A percentile compares a stretch with the other conserved stretches of the same genome.
These are phyloP conservation scores for Vitis riparia DNA, from an alignment of 164 flowering plant genomes.

Conservation along the genomic window DNA sequence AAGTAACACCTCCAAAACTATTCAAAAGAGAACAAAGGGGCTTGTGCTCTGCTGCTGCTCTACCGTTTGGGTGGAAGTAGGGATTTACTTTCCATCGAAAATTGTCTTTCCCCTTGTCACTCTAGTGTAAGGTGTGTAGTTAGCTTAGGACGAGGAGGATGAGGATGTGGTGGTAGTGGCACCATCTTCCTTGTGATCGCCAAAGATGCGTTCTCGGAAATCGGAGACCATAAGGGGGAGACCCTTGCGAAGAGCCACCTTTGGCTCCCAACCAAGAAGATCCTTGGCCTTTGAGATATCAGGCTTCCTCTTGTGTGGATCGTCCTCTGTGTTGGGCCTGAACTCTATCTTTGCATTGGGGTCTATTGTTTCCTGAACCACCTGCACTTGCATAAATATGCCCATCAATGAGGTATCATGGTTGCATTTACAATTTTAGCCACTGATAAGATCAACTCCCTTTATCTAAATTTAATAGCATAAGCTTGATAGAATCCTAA, in stretches of 20 bases:
- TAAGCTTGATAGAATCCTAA: too few species aligned
- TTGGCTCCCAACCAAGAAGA: slow-evolving; percentile 86
- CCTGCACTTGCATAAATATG: slow-evolving; percentile 39
- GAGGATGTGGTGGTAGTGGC: slow-evolving; percentile 8
- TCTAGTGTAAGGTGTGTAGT: background rate
- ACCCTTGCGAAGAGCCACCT: slow-evolving; percentile 78
- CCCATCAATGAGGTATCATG: too few species aligned
- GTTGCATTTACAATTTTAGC: too few species aligned
- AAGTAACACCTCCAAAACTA: slow-evolving; percentile 6
- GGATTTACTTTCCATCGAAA: background rate
- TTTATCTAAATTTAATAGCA: too few species aligned
- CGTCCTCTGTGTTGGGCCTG: slow-evolving; percentile 89
- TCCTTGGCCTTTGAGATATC: slow-evolving; percentile 89
- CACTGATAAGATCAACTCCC: too few species aligned
- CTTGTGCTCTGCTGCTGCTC: slow-evolving; percentile 7
- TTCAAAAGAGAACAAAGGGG: background rate
- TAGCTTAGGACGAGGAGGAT: slow-evolving; percentile 10
- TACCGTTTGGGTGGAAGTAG: background rate
- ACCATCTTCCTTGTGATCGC: slow-evolving; percentile 63
- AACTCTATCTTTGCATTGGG: slow-evolving; percentile 85
- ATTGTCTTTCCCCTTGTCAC: background rate
- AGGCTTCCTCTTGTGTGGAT: slow-evolving; percentile 98
- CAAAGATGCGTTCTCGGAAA: slow-evolving; percentile 80
- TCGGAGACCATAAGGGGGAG: slow-evolving; percentile 92
- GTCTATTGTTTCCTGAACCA: slow-evolving; percentile 89